Conservation (phyloP, 352 stramenopile species). For the Pythium scleroteichum region DNA sequence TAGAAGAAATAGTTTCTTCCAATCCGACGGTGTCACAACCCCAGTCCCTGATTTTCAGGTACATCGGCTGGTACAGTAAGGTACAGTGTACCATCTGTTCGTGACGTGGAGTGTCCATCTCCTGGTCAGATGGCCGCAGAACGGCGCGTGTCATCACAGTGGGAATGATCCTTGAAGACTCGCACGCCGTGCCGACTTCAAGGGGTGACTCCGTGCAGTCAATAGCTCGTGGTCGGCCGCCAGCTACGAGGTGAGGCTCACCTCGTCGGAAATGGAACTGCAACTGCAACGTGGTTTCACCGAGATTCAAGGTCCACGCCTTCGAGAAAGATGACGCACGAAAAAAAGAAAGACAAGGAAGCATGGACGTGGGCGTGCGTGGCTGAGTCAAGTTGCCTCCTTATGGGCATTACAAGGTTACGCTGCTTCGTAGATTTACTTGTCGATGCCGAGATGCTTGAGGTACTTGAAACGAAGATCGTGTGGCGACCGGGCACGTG, state of each 20-base stretch:
- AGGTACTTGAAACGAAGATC: slow-evolving; percentile 89
- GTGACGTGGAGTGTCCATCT: slow-evolving; percentile 21
- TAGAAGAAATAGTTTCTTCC: too few relatives aligned
- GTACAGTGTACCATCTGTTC: slow-evolving; percentile 18
- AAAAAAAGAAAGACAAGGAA: too few relatives aligned
- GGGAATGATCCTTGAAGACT: slow-evolving; percentile 17
- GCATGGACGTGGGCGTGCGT: too few relatives aligned
- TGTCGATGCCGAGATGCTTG: slow-evolving; percentile 85
- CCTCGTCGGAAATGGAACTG: slow-evolving; percentile 4
- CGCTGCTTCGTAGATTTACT: slow-evolving; percentile 31
- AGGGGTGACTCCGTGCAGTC: background rate
- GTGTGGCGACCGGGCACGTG: slow-evolving; percentile 64
- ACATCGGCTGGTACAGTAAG: background rate
- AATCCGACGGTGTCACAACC: slow-evolving; percentile 1
- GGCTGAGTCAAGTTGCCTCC: slow-evolving; percentile 4
- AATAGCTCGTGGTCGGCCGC: background rate
- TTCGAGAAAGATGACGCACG: background rate
- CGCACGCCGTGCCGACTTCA: too few relatives aligned
- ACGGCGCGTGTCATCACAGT: slow-evolving; percentile 15
- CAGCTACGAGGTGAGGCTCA: too few relatives aligned
- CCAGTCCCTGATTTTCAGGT: slow-evolving; percentile 2
- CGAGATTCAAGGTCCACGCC: background rate
- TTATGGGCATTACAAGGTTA: background rate
- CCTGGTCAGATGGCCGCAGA: slow-evolving; percentile 11
- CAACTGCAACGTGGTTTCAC: slow-evolving; percentile 9